Evolutionary conservation across 257 asterid species (phyloP).

Genomic region (Pogostemon cablin): DNA sequence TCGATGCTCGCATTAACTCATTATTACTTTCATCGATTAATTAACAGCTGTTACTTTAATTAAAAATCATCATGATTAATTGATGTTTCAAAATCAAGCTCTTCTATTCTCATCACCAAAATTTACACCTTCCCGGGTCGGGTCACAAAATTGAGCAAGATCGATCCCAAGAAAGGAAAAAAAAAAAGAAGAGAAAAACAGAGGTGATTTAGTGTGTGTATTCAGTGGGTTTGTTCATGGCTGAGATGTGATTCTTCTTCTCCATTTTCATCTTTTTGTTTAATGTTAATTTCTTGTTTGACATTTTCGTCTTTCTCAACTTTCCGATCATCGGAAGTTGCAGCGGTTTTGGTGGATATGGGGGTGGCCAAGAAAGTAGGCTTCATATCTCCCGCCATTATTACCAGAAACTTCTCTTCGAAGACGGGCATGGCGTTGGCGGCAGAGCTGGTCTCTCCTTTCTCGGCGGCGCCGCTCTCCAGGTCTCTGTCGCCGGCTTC

Average conservation of each 20-base stretch:
- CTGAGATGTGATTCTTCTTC: slow-evolving; percentile 28
- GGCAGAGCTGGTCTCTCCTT: slow-evolving; percentile 42
- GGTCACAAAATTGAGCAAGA: slow-evolving; percentile 46
- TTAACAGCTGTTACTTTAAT: slow-evolving; percentile 2
- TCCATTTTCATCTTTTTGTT: slow-evolving; percentile 29
- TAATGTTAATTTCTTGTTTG: slow-evolving; percentile 15
- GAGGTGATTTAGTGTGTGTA: too few species aligned
- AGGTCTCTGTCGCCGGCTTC: slow-evolving; percentile 37
- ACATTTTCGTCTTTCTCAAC: slow-evolving; percentile 7
- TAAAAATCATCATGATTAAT: background rate
- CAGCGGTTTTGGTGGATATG: slow-evolving; percentile 22
- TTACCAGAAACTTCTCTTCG: slow-evolving; percentile 64
- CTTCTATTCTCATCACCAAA: slow-evolving; percentile 42
- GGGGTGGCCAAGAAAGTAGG: slow-evolving; percentile 69
- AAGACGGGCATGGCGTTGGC: slow-evolving; percentile 39
- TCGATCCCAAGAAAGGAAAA: background rate
- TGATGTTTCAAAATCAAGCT: slow-evolving; percentile 28
- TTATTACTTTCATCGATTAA: background rate
- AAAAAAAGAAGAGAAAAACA: background rate
- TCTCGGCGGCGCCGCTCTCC: slow-evolving; percentile 42
- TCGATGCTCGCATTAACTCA: background rate
- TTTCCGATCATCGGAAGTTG: slow-evolving; percentile 31
- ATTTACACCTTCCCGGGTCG: slow-evolving; percentile 41
- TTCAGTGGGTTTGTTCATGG: slow-evolving; percentile 41
- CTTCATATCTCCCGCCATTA: slow-evolving; percentile 68